Base-by-base conservation (phyloP, 2,329 filamentous ascomycete species). In the Ramularia endophylla region DNA sequence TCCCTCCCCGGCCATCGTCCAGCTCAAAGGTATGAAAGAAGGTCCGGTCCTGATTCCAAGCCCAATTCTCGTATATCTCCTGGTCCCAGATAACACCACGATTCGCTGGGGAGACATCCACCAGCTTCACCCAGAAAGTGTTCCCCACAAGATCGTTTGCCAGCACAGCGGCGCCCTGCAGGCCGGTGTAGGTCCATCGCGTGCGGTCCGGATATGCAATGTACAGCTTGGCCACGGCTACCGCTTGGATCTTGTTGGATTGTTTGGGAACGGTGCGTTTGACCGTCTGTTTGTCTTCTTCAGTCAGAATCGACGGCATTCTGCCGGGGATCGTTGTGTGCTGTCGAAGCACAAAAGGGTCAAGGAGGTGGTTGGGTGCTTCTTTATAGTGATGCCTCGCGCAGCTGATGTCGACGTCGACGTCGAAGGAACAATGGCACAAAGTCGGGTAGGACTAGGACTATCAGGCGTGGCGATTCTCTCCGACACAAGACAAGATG, bases 21-120 rank as follows among this genome's bases (percentile, higher is more conserved):
- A 95, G 77, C 69, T 98, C 92, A 62, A 98, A 98, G 5, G 87
- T 88, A 67, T 97, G 89, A 68, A 98, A 98, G 69, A 95, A 98
- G 46, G 87, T 90, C 47, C 92, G 83, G 64, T 98, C 92, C 61
- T 95, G 90, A 67, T 95, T 95, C 72, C 97, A 98, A 50, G 75
- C 74, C 74, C 94, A 97, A 37, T 81, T 81, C 55, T 98, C 90
- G 69, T 94, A 98, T 57, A 98, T 87, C 67, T 98, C 92, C 69
- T 97, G 90, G 59, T 95, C 89, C 87, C 87, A 95, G 58, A 95
- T 83, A 37, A 95, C 88, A 43, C 90, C 89, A 61, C 84, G 79
- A 60, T 80, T 82, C 37, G 83, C 73, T 43, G 87, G 76, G 83
- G 88, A 95, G 42, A 98, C 81, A 64, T 98, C 92, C 38, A 98